Evolutionary conservation across 140 eudicot species (phyloP).

Genomic region (Cichorium intybus): DNA sequence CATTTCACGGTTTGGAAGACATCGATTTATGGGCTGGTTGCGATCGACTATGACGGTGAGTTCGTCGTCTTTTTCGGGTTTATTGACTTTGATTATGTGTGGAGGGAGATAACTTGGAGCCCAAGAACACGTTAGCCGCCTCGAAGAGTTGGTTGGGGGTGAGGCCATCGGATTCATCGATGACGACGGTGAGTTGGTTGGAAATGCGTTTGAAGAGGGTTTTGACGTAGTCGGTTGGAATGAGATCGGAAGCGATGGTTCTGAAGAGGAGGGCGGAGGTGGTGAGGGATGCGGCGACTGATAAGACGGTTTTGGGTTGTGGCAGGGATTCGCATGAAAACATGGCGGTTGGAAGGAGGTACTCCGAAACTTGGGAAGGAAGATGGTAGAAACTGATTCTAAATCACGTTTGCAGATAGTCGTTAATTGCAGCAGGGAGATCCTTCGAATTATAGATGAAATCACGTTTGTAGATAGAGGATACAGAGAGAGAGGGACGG

Average conservation of each 20-base stretch:
- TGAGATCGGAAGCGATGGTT: slow-evolving; percentile 31
- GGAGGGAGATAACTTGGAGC: slow-evolving; percentile 32
- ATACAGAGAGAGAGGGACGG: too few relatives aligned
- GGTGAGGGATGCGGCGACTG: slow-evolving; percentile 33
- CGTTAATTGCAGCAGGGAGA: too few relatives aligned
- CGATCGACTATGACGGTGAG: too few relatives aligned
- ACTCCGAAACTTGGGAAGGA: neutral
- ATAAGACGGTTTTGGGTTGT: slow-evolving; percentile 27
- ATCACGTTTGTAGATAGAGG: too few relatives aligned
- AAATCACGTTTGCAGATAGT: too few relatives aligned
- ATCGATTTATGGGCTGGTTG: too few relatives aligned
- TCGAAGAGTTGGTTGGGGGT: slow-evolving; percentile 40
- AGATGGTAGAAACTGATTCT: slow-evolving; percentile 3
- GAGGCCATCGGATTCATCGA: too few relatives aligned
- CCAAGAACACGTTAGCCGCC: slow-evolving; percentile 35
- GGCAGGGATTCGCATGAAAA: slow-evolving; percentile 29
- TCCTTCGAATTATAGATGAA: too few relatives aligned
- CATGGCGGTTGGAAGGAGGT: slow-evolving; percentile 9
- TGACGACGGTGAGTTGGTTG: slow-evolving; percentile 38
- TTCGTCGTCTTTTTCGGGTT: slow-evolving; percentile 27
- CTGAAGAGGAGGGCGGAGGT: slow-evolving; percentile 39
- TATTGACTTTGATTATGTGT: slow-evolving; percentile 26
- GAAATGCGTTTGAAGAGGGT: slow-evolving; percentile 25
- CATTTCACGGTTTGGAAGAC: too few relatives aligned
- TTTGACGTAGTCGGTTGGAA: slow-evolving; percentile 24